phyloP scores from a whole-genome alignment of 2,329 filamentous ascomycete species.

The Talaromyces sp. region DNA sequence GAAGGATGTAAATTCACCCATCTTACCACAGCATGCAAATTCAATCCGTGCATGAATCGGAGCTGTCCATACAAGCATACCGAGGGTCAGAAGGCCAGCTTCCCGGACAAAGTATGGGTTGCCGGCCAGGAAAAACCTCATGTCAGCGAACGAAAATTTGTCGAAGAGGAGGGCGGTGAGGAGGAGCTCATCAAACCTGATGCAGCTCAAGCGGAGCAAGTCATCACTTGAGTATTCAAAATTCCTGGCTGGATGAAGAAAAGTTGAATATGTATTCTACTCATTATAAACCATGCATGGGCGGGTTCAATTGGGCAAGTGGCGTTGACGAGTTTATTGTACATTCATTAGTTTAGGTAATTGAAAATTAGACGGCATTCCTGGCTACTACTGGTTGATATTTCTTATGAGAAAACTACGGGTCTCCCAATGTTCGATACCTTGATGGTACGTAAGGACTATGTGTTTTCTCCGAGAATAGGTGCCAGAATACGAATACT shows the following conservation, averaged over 20 bases:
- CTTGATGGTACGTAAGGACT: neutral
- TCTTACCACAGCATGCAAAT: slow-evolving; percentile 78
- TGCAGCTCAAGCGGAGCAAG: slow-evolving; percentile 29
- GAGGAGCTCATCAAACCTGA: slow-evolving; percentile 72
- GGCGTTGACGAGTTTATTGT: slow-evolving; percentile 11
- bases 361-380: neutral
- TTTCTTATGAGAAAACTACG: neutral
- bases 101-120: slow-evolving; percentile 89
- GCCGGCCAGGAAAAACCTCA: slow-evolving; percentile 61
- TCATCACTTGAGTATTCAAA: slow-evolving; percentile 28
- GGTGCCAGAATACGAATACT: neutral
- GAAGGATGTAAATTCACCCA: slow-evolving; percentile 88
- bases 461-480: neutral
- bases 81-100: slow-evolving; percentile 81
- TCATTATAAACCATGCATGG: slow-evolving; percentile 14
- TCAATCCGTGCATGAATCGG: slow-evolving; percentile 87
- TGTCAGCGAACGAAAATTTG: slow-evolving; percentile 85
- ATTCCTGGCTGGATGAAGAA: neutral
- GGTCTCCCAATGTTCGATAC: neutral
- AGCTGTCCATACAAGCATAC: slow-evolving; percentile 84
- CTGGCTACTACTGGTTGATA: neutral
- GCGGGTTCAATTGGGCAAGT: slow-evolving; percentile 1
- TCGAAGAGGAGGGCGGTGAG: slow-evolving; percentile 59
- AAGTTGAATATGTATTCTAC: slow-evolving; percentile 17
- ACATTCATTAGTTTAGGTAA: slow-evolving; percentile 1